Base-by-base conservation (phyloP, 2,329 filamentous ascomycete genomes). In the Aspergillus felis region DNA sequence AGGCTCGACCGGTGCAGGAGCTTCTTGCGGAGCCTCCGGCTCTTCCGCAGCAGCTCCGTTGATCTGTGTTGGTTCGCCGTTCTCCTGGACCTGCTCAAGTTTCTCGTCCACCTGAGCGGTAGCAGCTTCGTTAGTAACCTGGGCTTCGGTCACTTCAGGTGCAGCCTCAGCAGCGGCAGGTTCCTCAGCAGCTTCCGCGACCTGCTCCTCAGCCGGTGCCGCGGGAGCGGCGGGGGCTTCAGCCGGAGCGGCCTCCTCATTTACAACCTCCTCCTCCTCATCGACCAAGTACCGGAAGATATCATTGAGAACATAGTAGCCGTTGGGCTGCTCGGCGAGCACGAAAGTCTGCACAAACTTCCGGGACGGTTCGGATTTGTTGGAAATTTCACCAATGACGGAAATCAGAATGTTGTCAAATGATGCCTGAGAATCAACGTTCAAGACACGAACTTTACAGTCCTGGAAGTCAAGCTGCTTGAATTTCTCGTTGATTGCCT, bases 261-360 rank as follows among this genome's bases (percentile, higher is more conserved):
- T 76, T 49, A 80, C 77, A 50, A 85, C 82, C 50, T 80, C 77
- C 66, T 86, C 78, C 60, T 88, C 86, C 58, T 90, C 90, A 60
- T 97, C 92, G 63, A 88, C 87, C 64, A 99, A 87, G 78, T 95
- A 97, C 67, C 94, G 86, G 81, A 97, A 91, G 74, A 99, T 96
- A 72, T 99, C 94, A 77, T 99, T 99, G 68, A 99, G 85, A 35
- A 99, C 93, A 68, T 96, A 99, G 82, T 97, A 99, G 63, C 94
- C 94, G 57, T 93, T 96, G 51, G 91, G 91, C 79, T 99, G 94
- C 76, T 93, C 87, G 51, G 94, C 94, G 61, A 99, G 89, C 61
- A 99, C 91, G 68, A 99, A 99, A 53, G 93, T 97, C 82, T 99
- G 94, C 44, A 92, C 89, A 71, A 99, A 99, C 76, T 97, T 97